Evolutionary conservation across 2,329 filamentous ascomycete species (phyloP).

Genomic region (Cytospora chrysosperma): DNA sequence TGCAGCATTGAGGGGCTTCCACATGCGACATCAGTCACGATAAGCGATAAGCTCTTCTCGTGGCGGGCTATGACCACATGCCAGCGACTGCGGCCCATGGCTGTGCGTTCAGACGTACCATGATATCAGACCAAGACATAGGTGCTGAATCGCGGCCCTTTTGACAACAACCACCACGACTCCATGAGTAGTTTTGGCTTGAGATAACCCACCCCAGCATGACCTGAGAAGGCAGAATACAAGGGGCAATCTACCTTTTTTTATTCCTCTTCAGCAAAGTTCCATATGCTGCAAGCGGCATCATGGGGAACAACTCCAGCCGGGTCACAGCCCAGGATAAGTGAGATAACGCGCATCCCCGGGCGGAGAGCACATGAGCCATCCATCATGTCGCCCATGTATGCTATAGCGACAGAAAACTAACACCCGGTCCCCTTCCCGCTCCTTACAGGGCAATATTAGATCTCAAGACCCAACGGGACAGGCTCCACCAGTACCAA

Average conservation of each 20-base stretch:
- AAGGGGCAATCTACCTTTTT: not conserved
- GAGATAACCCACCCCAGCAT: constrained; percentile 9
- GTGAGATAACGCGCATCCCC: constrained; percentile 48
- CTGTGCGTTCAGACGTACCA: not conserved
- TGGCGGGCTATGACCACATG: not conserved
- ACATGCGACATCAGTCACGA: not conserved
- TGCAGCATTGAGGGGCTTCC: not conserved
- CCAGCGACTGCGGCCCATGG: not conserved
- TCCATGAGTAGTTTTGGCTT: not conserved
- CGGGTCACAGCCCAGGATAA: constrained; percentile 76
- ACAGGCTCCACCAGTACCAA: constrained; percentile 96
- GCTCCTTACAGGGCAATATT: constrained; percentile 73
- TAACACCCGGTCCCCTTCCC: constrained; percentile 1
- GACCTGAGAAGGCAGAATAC: constrained; percentile 11
- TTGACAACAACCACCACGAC: not conserved
- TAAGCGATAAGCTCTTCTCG: constrained; percentile 1
- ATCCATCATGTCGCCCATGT: not conserved
- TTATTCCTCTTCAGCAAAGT: not conserved
- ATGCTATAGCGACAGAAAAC: not conserved
- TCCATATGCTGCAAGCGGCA: constrained; percentile 21
- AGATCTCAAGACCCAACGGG: constrained; percentile 95
- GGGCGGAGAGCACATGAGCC: not conserved
- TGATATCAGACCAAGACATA: not conserved
- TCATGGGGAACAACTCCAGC: constrained; percentile 57
- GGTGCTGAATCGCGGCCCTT: not conserved